These are phyloP conservation scores for Durio zibethinus DNA, from an alignment of 345 rosid genomes.

Conservation along the genomic window DNA sequence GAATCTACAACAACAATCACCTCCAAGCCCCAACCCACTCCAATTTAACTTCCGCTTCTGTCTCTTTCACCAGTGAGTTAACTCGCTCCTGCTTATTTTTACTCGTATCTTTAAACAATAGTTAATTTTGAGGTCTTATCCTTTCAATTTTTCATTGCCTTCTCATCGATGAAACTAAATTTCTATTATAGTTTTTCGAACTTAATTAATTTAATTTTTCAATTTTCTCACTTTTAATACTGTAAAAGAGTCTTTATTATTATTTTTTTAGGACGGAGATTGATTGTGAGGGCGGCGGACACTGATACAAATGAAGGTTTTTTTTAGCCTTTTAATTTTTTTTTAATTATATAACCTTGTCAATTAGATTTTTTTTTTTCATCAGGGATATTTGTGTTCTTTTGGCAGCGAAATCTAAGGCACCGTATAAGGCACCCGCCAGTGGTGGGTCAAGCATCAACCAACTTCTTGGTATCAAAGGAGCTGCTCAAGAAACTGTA, in stretches of 20 bases:
- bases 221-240: background rate
- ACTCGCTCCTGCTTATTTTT: conserved; percentile 26
- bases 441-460: conserved; percentile 71
- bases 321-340: background rate
- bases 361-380: background rate
- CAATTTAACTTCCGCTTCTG: conserved; percentile 30
- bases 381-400: background rate
- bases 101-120: background rate
- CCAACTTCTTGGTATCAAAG: conserved; percentile 94
- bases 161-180: background rate
- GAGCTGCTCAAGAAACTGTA: conserved; percentile 85
- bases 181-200: background rate
- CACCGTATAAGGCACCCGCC: conserved; percentile 68
- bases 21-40: conserved; percentile 36
- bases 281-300: conserved; percentile 74
- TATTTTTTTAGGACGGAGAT: conserved; percentile 53
- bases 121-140: conserved; percentile 2
- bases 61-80: conserved; percentile 52
- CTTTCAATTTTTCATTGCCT: background rate
- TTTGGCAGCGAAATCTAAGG: conserved; percentile 52
- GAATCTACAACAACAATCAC: conserved; percentile 11
- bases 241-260: background rate
- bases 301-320: conserved; percentile 79
- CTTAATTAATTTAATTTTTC: conserved; percentile 4
- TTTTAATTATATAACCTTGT: background rate